Percentiles rank a stretch among this genome's conserved stretches.
phyloP scores from a whole-genome alignment of 2,329 filamentous ascomycete species.

The Stenocarpella maydis region DNA sequence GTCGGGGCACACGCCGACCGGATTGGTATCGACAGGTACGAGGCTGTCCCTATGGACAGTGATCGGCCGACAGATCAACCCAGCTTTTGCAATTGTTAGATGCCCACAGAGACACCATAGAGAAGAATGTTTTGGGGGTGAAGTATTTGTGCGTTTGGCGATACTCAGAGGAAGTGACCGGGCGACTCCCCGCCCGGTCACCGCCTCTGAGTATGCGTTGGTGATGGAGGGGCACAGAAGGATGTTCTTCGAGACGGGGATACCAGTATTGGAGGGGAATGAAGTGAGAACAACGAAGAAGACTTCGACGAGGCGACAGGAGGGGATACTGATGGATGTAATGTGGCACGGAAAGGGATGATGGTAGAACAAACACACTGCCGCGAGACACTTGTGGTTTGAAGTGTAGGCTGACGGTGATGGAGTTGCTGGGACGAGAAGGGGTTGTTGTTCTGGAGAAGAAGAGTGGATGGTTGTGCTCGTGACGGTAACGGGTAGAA shows the following conservation, averaged over 20 bases:
- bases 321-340: not conserved
- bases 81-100: not conserved
- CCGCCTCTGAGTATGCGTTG: not conserved
- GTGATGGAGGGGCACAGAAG: not conserved
- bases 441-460: not conserved
- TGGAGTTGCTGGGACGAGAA: no score
- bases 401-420: no score
- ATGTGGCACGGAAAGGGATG: not conserved
- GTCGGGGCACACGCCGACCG: not conserved
- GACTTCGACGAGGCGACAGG: not conserved
- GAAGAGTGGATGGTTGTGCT: not conserved
- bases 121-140: no score
- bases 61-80: not conserved
- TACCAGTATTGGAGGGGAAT: no score
- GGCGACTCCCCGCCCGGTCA: no score
- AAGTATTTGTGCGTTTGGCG: not conserved
- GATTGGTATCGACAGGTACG: not conserved
- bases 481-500: not conserved
- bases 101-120: rapidly evolving
- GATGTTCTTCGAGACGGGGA: rapidly evolving
- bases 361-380: no score
- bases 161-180: not conserved
- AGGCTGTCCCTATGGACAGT: not conserved
- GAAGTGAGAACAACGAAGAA: not conserved
- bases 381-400: no score